Evolutionary conservation across 2,329 filamentous ascomycete genomes (phyloP), one percentile per base, ranked within the genome.

Genomic region (Exophiala mesophila): DNA sequence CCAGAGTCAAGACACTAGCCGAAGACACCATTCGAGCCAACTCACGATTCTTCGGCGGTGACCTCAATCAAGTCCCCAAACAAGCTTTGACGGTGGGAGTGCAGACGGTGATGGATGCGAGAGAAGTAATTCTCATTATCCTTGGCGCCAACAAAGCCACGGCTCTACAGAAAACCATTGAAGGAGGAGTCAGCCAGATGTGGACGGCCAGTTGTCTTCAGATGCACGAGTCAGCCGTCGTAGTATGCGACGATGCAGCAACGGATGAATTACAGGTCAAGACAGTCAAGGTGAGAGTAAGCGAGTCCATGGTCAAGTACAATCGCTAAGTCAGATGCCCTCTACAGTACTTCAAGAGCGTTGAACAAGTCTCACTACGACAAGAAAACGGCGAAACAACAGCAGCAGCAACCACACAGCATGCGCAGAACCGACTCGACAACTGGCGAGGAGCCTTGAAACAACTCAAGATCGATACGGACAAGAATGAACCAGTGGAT

Each of bases 1-100:
- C 87, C 9, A 76, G 87, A 47, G 85, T 92, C 59, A 92, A 92
- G 75, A 92, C 87, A 1, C 70, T 94, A 38, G 85, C 87, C 28
- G 88, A 89, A 59, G 87, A 92, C 65, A 94, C 87, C 2, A 88
- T 92, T 47, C 69, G 89, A 3, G 86, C 86, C 50, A 94, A 94
- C 66, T 87, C 83, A 13, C 74, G 87, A 47, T 92, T 92, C 72
- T 94, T 94, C 61, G 79, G 70, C 53, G 81, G 86, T 50, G 82
- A 92, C 55, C 62, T 89, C 41, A 70, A 70, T 47, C 77, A 81
- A 60, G 87, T 94, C 24, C 87, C 87, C 2, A 80, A 78, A 57
- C 88, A 87, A 78, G 86, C 87, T 9, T 67, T 92, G 63, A 94
- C 86, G 0, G 87, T 94, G 8, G 87, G 87, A 31, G 84, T 94